Conservation (phyloP, 202 grass and related monocot species). For the Brachypodium distachyon region DNA sequence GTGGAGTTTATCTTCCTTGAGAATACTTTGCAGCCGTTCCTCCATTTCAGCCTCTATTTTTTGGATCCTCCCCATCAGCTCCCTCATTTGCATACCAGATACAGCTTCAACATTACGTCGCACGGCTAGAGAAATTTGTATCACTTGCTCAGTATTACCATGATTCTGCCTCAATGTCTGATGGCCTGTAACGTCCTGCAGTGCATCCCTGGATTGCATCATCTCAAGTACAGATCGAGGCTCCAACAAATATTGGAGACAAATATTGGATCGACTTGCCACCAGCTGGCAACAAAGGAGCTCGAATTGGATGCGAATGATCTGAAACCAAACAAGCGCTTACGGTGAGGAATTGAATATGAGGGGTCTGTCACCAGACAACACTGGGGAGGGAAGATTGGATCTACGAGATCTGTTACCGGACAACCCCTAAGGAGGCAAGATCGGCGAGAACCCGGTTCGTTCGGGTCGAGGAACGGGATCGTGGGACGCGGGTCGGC, state of each 20-base stretch:
- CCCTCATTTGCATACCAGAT: constrained; percentile 35
- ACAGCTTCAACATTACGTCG: constrained; percentile 16
- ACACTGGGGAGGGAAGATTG: too few species aligned
- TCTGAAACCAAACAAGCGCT: neutral
- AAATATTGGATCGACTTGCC: neutral
- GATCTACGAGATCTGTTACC: neutral
- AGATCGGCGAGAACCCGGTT: too few species aligned
- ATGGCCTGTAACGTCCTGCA: too few species aligned
- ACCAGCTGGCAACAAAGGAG: neutral
- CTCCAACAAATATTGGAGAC: too few species aligned
- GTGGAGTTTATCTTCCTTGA: constrained; percentile 26
- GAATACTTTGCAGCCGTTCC: constrained; percentile 30
- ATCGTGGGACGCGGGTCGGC: too few species aligned
- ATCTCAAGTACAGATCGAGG: too few species aligned
- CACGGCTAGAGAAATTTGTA: too few species aligned
- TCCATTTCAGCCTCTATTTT: constrained; percentile 41
- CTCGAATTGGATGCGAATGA: neutral
- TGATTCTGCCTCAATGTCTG: too few species aligned
- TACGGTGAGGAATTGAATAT: neutral
- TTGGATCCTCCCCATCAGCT: constrained; percentile 18
- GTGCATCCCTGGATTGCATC: too few species aligned
- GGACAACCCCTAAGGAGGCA: neutral
- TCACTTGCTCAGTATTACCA: too few species aligned
- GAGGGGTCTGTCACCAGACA: neutral
- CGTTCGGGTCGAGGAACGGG: too few species aligned